Evolutionary conservation across 768 basidiomycete species (phyloP).

Genomic region (Rhizopogon roseolus): DNA sequence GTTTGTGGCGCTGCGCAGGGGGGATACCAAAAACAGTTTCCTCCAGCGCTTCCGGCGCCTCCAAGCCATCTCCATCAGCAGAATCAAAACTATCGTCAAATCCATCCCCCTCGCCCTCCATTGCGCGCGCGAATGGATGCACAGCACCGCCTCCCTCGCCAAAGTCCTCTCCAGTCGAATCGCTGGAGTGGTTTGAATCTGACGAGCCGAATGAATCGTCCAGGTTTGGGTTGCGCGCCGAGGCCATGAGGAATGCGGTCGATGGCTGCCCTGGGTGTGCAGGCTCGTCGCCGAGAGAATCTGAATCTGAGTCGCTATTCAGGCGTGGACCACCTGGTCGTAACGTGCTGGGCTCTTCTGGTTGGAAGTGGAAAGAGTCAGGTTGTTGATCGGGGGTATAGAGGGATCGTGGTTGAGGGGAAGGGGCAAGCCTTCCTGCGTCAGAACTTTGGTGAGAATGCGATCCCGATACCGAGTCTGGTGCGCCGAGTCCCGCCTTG

Average conservation of each 20-base stretch:
- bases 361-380: slow-evolving; percentile 19
- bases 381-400: slow-evolving; percentile 21
- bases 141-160: slow-evolving; percentile 36
- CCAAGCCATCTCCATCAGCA: slow-evolving; percentile 32
- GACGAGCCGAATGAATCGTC: slow-evolving; percentile 39
- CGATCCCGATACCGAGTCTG: slow-evolving; percentile 14
- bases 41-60: slow-evolving; percentile 34
- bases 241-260: slow-evolving; percentile 66
- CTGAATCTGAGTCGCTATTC: slow-evolving; percentile 53
- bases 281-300: slow-evolving; percentile 51
- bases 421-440: neutral
- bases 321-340: slow-evolving; percentile 13
- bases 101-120: slow-evolving; percentile 28
- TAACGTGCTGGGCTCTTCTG: slow-evolving; percentile 18
- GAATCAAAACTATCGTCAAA: slow-evolving; percentile 54
- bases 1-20: slow-evolving; percentile 41
- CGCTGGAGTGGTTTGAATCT: slow-evolving; percentile 55
- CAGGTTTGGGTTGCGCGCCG: slow-evolving; percentile 24
- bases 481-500: slow-evolving; percentile 47
- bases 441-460: slow-evolving; percentile 7
- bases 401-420: slow-evolving; percentile 3
- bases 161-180: slow-evolving; percentile 43
- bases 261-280: slow-evolving; percentile 61
- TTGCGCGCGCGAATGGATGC: slow-evolving; percentile 54
- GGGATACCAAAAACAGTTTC: slow-evolving; percentile 73